Percentiles rank a stretch among this genome's conserved stretches.
phyloP scores from a whole-genome alignment of 805 yeast genomes.

The Kodamaea lidongshanica region DNA sequence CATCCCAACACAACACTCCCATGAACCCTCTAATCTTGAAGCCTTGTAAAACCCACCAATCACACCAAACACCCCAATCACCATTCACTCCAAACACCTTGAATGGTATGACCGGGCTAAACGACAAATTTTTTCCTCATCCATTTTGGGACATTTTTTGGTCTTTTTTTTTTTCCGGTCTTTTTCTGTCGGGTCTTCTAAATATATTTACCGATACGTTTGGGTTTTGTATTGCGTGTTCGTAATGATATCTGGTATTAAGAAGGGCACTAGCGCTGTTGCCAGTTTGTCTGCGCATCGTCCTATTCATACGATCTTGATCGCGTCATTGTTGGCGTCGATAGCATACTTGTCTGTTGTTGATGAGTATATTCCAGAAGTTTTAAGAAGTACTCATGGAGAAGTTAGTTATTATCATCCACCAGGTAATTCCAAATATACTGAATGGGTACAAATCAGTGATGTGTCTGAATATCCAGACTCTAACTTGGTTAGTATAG shows the following conservation, averaged over 20 bases:
- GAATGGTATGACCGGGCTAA: no score
- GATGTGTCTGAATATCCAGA: conserved; percentile 35
- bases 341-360: conserved; percentile 71
- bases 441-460: conserved; percentile 45
- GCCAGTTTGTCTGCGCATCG: conserved; percentile 63
- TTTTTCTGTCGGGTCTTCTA: no score
- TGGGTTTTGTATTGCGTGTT: background rate
- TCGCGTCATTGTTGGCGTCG: conserved; percentile 69
- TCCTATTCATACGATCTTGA: conserved; percentile 81
- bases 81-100: no score
- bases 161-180: no score
- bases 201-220: background rate
- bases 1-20: no score
- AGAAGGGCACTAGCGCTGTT: conserved; percentile 30
- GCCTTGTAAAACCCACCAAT: no score
- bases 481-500: conserved; percentile 43
- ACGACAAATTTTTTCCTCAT: no score
- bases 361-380: conserved; percentile 54
- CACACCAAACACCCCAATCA: no score
- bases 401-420: conserved; percentile 31
- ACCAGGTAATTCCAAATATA: conserved; percentile 26
- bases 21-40: no score
- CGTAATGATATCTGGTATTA: conserved; percentile 17
- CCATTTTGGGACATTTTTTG: conserved; percentile 1
- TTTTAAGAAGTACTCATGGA: conserved; percentile 29